Percentiles rank a stretch among this genome's conserved stretches.
Evolutionary conservation across 2,329 filamentous ascomycete species (phyloP).

Genomic region (Aspergillus aculeatinus): DNA sequence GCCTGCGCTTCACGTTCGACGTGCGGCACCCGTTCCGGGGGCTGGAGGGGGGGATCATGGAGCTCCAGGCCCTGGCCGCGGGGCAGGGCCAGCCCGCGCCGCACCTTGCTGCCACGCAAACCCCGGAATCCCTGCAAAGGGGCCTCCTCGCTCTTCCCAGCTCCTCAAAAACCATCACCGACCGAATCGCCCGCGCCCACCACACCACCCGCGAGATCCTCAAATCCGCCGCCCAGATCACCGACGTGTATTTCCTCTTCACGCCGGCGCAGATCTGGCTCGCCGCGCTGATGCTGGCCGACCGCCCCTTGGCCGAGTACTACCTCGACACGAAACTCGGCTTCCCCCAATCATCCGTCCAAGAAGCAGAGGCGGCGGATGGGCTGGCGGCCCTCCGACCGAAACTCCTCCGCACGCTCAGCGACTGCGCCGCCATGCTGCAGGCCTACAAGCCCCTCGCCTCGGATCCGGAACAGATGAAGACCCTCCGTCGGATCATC

Average conservation of each 20-base stretch:
- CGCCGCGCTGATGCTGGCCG: conserved; percentile 72
- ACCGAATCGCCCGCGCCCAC: conserved; percentile 64
- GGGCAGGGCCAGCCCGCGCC: conserved; percentile 51
- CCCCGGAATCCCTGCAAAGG: conserved; percentile 32
- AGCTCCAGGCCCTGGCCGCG: conserved; percentile 67
- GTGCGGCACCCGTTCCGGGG: conserved; percentile 87
- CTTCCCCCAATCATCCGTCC: conserved; percentile 7
- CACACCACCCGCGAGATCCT: conserved; percentile 70
- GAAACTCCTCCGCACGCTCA: conserved; percentile 40
- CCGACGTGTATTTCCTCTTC: conserved; percentile 96
- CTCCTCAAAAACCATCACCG: conserved; percentile 30
- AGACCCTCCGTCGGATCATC: conserved; percentile 48
- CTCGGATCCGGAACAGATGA: conserved; percentile 41
- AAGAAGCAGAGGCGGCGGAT: conserved; percentile 13
- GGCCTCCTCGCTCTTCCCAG: conserved; percentile 32
- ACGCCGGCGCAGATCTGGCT: conserved; percentile 94
- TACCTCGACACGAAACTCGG: conserved; percentile 48
- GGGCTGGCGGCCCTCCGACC: conserved; percentile 34
- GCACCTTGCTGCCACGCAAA: conserved; percentile 28
- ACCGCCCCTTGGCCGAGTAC: conserved; percentile 51
- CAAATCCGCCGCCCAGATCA: conserved; percentile 77
- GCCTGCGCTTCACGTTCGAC: conserved; percentile 88
- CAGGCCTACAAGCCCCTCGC: conserved; percentile 40
- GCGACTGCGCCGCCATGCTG: conserved; percentile 41
- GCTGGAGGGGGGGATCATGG: conserved; percentile 81